Evolutionary conservation across 208 protist genomes (phyloP), one percentile per base, ranked within the genome.

Genomic region (Angomonas deanei): DNA sequence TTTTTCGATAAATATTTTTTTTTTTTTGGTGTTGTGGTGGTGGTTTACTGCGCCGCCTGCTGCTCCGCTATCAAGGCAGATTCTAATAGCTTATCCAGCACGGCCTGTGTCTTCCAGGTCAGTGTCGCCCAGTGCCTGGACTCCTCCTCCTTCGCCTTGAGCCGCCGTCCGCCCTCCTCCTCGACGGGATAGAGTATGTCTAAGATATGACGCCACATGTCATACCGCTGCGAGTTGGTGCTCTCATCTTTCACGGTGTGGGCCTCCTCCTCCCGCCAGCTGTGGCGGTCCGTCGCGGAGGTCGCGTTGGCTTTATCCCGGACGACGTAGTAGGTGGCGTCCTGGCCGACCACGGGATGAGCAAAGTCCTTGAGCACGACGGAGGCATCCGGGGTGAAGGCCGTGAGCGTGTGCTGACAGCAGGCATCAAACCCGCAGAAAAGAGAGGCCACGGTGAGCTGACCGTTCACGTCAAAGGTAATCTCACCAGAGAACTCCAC

Each of bases 11-110:
- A n/a, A n/a, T n/a, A n/a, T n/a, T n/a, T n/a, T n/a, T n/a, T 48
- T 5, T 1, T 33, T 46, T 23, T 60, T 23, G 31, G 38, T 28
- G 28, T 27, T 26, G 42, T 11, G n/a, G n/a, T n/a, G 19, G 19
- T 11, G 27, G 2, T 38, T 60, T 21, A 27, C 10, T 1, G 8
- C 47, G 47, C 11, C n/a, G 47, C 50, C 21, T 34, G 26, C 50
- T 34, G 19, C 53, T 34, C 28, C 53, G 10, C 70, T 47, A 72
- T 64, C 26, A 48, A 61, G 17, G 83, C 79, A 30, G 77, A 77
- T 66, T 90, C 74, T 10, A 85, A 57, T 57, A 87, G 61, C 61
- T 74, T 80, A 52, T 86, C 80, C 67, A 86, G 79, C 34, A 87
- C 78, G 1, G 63, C 66, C 80, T 91, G 84, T 50, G 74, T 91